Conservation (phyloP, 176 grass and related monocot genomes). For the Carex myosuroides region DNA sequence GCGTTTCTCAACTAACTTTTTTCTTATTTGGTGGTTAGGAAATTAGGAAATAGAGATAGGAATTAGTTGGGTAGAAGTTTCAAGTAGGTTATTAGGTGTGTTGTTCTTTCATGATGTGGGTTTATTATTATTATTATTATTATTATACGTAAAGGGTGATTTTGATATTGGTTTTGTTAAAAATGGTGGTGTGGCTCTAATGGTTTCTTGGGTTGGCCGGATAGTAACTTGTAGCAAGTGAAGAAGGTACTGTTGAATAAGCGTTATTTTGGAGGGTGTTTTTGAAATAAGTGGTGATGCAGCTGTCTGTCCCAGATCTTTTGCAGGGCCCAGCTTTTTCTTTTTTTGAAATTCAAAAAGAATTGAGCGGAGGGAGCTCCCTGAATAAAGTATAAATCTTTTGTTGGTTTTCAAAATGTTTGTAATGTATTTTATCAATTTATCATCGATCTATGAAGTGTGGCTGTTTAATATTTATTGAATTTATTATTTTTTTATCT, state of each 20-base stretch:
- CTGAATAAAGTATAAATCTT: slow-evolving; percentile 13
- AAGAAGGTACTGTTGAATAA: not conserved
- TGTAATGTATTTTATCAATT: slow-evolving; percentile 4
- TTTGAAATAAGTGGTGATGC: slow-evolving; percentile 22
- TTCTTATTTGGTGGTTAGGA: slow-evolving; percentile 7
- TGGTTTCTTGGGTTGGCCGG: slow-evolving; percentile 38
- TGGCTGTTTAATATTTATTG: not conserved
- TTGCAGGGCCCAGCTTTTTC: slow-evolving; percentile 14
- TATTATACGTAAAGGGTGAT: slow-evolving; percentile 16
- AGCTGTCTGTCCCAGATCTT: not conserved
- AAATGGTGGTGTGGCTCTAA: slow-evolving; percentile 30
- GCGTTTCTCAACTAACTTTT: slow-evolving; percentile 1
- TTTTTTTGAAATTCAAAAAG: slow-evolving; percentile 27
- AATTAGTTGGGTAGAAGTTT: slow-evolving; percentile 32
- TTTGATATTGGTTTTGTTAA: slow-evolving; percentile 36
- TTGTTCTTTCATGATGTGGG: slow-evolving; percentile 20
- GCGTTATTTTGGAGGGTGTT: slow-evolving; percentile 16
- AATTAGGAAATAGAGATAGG: slow-evolving; percentile 19
- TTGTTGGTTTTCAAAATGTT: slow-evolving; percentile 4
- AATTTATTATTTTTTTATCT: not conserved
- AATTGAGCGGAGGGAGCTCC: slow-evolving; percentile 18
- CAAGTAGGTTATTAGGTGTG: slow-evolving; percentile 33
- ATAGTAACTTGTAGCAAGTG: not conserved
- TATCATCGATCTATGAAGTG: not conserved
- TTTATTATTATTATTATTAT: not conserved